A percentile compares a stretch with the other conserved stretches of the same genome.
Conservation (phyloP, 768 basidiomycete genomes). For the Tulasnella sp. region DNA sequence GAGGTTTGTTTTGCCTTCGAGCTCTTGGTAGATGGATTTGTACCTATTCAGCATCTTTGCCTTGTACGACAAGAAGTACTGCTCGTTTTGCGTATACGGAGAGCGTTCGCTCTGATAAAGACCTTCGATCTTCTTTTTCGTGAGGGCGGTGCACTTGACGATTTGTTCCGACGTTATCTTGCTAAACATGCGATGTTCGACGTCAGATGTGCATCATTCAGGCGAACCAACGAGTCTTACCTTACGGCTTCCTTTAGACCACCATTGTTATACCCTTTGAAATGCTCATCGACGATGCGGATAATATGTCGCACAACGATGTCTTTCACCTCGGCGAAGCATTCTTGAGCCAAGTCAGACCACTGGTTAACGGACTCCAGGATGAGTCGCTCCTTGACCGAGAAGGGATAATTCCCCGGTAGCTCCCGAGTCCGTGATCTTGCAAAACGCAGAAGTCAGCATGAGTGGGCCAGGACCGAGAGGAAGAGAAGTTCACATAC, state of each 20-base stretch:
- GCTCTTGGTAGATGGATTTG: background rate
- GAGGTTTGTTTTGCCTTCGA: background rate
- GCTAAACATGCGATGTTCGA: background rate
- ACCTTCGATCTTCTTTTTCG: background rate
- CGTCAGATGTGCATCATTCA: background rate
- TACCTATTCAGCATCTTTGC: slow-evolving; percentile 2
- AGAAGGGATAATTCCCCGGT: slow-evolving; percentile 16
- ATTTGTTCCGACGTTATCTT: slow-evolving; percentile 1
- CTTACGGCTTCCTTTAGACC: background rate
- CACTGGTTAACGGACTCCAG: background rate
- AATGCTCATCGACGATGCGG: slow-evolving; percentile 25
- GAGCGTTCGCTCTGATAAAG: slow-evolving; percentile 3
- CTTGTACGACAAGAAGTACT: slow-evolving; percentile 1
- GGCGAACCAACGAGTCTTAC: slow-evolving; percentile 9
- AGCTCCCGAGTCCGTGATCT: background rate
- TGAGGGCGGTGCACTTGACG: background rate
- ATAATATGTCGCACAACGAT: slow-evolving; percentile 6
- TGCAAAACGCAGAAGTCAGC: too few relatives aligned
- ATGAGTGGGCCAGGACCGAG: too few relatives aligned
- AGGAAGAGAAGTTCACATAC: background rate
- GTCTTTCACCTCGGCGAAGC: background rate
- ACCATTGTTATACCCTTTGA: slow-evolving; percentile 28
- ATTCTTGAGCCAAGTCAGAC: background rate
- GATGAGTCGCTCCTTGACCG: background rate
- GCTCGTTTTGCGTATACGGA: slow-evolving; percentile 5